phyloP scores from a whole-genome alignment of 768 basidiomycete species.

The Mycena epipterygia region DNA sequence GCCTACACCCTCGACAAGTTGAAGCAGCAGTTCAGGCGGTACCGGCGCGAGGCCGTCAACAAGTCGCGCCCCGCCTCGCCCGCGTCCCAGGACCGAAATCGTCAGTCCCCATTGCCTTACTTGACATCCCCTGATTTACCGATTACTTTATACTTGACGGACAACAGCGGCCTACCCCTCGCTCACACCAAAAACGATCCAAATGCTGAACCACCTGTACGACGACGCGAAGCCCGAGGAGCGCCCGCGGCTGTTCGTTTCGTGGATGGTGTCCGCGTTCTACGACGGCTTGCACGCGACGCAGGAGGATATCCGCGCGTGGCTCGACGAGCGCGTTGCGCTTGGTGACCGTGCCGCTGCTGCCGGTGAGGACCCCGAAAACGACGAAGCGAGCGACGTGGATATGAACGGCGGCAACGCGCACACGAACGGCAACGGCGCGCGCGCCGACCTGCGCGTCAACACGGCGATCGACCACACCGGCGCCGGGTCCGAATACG shows the following conservation, averaged over 20 bases:
- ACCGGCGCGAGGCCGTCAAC: no score
- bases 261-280: neutral
- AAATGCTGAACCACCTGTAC: neutral
- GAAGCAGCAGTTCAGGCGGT: neutral
- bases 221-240: neutral
- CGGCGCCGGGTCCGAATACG: neutral
- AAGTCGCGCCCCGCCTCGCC: no score
- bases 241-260: neutral
- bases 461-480: neutral
- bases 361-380: no score
- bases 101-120: neutral
- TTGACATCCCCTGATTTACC: neutral
- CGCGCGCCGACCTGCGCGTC: neutral
- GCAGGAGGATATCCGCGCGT: neutral
- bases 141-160: neutral
- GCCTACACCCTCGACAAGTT: neutral
- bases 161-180: constrained; percentile 10
- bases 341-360: no score
- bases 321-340: constrained; percentile 4
- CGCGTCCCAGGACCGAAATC: neutral
- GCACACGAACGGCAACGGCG: neutral
- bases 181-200: neutral
- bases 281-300: neutral
- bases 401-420: no score
- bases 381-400: no score